These are phyloP conservation scores for Fusarium pseudoanthophilum DNA, from an alignment of 2,329 filamentous ascomycete species.

Conservation along the genomic window DNA sequence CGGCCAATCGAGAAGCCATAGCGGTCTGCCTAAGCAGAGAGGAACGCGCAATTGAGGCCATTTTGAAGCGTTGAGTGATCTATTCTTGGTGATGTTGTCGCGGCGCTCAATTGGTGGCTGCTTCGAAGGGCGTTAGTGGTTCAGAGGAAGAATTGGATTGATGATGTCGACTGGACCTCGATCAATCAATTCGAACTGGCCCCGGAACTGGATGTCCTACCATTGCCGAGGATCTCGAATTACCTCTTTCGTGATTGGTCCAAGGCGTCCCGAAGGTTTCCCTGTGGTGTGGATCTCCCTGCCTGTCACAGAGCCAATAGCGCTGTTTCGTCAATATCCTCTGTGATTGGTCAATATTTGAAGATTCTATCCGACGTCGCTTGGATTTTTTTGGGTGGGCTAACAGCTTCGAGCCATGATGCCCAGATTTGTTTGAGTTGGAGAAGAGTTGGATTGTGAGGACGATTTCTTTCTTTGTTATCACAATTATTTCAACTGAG, in stretches of 20 bases:
- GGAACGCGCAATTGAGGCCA: slow-evolving; percentile 68
- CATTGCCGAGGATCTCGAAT: slow-evolving; percentile 65
- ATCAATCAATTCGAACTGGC: slow-evolving; percentile 27
- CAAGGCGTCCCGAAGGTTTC: slow-evolving; percentile 40
- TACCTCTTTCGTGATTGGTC: slow-evolving; percentile 58
- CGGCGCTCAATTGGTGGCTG: slow-evolving; percentile 45
- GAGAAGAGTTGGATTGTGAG: not conserved
- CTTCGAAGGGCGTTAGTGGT: slow-evolving; percentile 32
- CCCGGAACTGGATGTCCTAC: slow-evolving; percentile 37
- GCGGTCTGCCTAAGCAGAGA: slow-evolving; percentile 65
- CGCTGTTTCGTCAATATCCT: slow-evolving; percentile 22
- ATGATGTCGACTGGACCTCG: slow-evolving; percentile 38
- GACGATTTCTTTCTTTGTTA: not conserved
- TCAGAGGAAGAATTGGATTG: slow-evolving; percentile 20
- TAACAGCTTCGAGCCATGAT: slow-evolving; percentile 28
- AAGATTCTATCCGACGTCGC: slow-evolving; percentile 28
- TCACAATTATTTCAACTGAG: not conserved
- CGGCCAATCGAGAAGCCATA: slow-evolving; percentile 53
- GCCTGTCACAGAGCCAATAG: slow-evolving; percentile 42
- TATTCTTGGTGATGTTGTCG: slow-evolving; percentile 24
- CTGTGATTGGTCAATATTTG: slow-evolving; percentile 47
- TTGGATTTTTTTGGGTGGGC: slow-evolving; percentile 42
- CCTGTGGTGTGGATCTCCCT: slow-evolving; percentile 42
- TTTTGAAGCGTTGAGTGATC: slow-evolving; percentile 47
- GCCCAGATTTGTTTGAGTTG: slow-evolving; percentile 12